Evolutionary conservation across 345 rosid genomes (phyloP).

Genomic region (Pistacia integerrima): DNA sequence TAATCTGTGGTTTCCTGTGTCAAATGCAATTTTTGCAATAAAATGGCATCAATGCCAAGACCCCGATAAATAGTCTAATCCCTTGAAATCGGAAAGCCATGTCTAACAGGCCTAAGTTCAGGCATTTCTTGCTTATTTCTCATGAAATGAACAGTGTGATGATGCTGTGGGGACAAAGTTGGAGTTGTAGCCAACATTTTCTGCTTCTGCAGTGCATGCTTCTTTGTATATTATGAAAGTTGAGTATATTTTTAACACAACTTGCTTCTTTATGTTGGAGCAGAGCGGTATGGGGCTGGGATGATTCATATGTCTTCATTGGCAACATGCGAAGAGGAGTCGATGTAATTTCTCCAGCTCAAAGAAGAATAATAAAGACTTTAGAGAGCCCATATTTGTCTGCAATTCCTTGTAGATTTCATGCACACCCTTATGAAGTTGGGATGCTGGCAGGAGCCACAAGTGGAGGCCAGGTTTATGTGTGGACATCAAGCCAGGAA

Average conservation of each 20-base stretch:
- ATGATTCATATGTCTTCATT: slow-evolving; percentile 64
- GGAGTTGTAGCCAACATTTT: background rate
- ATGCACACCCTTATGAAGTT: slow-evolving; percentile 64
- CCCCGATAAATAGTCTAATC: too few relatives aligned
- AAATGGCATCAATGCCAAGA: background rate
- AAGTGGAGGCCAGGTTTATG: slow-evolving; percentile 68
- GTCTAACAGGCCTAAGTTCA: background rate
- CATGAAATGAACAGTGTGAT: background rate
- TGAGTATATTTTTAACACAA: background rate
- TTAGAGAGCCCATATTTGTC: slow-evolving; percentile 43
- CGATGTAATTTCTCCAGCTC: slow-evolving; percentile 57
- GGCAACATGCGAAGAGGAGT: slow-evolving; percentile 65
- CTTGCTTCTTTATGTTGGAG: slow-evolving; percentile 8
- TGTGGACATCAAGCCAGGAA: slow-evolving; percentile 50
- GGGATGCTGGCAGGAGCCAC: slow-evolving; percentile 80
- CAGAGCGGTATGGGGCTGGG: slow-evolving; percentile 97
- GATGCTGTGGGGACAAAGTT: background rate
- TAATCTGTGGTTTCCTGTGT: background rate
- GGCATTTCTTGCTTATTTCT: background rate
- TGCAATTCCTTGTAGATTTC: slow-evolving; percentile 74
- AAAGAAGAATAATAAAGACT: slow-evolving; percentile 36
- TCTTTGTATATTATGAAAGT: background rate
- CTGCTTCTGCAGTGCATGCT: background rate
- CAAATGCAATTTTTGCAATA: background rate
- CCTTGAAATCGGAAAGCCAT: background rate